Conservation (phyloP, 1,284 basidiomycete species). For the Ceratobasidium sp. region DNA sequence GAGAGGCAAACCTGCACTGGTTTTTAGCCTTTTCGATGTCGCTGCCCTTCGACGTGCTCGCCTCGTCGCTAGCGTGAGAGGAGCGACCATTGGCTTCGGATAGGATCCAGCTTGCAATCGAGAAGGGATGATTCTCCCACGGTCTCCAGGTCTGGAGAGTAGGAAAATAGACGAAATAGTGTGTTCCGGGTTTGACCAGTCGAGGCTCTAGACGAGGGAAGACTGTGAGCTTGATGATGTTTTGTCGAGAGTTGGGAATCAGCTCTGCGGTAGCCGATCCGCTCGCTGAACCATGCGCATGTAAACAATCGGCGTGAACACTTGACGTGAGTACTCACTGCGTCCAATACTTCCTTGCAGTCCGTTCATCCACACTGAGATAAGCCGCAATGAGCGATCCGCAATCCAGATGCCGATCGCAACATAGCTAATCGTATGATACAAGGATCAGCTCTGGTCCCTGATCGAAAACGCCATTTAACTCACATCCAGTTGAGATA, state of each 20-base stretch:
- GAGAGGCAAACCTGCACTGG: not conserved
- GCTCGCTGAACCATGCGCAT: not conserved
- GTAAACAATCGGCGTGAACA: not conserved
- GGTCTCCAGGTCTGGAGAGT: constrained; percentile 20
- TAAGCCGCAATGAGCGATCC: constrained; percentile 2
- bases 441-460: not conserved
- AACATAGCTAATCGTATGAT: constrained; percentile 8
- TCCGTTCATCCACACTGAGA: constrained; percentile 2
- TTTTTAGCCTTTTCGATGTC: constrained; percentile 9
- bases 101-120: constrained; percentile 16
- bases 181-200: constrained; percentile 8
- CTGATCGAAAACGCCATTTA: too few relatives aligned
- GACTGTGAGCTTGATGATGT: constrained; percentile 20
- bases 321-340: not conserved
- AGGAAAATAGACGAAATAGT: constrained; percentile 30
- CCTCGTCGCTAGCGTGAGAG: not conserved
- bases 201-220: not conserved
- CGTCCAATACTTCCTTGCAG: constrained; percentile 8
- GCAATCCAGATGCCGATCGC: constrained; percentile 33
- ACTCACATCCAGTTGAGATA: constrained; percentile 39
- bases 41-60: not conserved
- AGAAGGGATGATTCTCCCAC: constrained; percentile 40
- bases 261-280: constrained; percentile 5
- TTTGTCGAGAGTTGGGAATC: not conserved
- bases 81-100: not conserved